These are phyloP conservation scores for Aspergillus candidus DNA, from an alignment of 2,329 filamentous ascomycete species.

Conservation along the genomic window DNA sequence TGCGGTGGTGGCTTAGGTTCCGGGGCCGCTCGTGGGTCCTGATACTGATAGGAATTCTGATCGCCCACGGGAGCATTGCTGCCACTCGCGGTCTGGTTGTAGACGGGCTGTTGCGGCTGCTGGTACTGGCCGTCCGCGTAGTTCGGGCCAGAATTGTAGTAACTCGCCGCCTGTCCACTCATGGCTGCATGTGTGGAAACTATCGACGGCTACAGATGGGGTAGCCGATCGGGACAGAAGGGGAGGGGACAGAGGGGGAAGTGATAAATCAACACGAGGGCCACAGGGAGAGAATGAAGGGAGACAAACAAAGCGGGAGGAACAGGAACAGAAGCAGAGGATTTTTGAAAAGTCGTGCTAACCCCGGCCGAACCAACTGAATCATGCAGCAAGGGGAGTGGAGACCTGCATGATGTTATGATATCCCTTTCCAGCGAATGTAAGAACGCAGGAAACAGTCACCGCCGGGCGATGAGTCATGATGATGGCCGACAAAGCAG, in stretches of 20 bases:
- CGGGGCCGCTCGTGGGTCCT: slow-evolving; percentile 5
- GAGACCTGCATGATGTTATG: too few relatives aligned
- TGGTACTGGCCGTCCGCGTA: slow-evolving; percentile 14
- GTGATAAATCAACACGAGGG: not conserved
- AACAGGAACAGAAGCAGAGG: not conserved
- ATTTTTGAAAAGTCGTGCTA: too few relatives aligned
- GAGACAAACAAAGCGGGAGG: slow-evolving; percentile 1
- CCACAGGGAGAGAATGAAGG: not conserved
- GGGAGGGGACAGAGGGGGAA: not conserved
- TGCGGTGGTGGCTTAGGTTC: slow-evolving; percentile 20
- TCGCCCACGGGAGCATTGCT: slow-evolving; percentile 14
- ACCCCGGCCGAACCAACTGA: too few relatives aligned
- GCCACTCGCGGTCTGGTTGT: slow-evolving; percentile 7
- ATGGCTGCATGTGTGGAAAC: slow-evolving; percentile 16
- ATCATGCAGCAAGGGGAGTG: too few relatives aligned
- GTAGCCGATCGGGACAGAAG: not conserved
- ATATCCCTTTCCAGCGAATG: too few relatives aligned
- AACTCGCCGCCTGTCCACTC: slow-evolving; percentile 34
- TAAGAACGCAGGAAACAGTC: not conserved
- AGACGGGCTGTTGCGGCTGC: slow-evolving; percentile 12
- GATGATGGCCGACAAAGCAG: not conserved
- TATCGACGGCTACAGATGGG: not conserved
- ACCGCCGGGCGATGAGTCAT: slow-evolving; percentile 1
- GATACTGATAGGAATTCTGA: slow-evolving; percentile 15
- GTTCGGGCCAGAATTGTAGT: slow-evolving; percentile 28